Evolutionary conservation across 2,329 filamentous ascomycete species (phyloP), one percentile per base, ranked within the genome.

Genomic region (Lasiodiplodia sp.): DNA sequence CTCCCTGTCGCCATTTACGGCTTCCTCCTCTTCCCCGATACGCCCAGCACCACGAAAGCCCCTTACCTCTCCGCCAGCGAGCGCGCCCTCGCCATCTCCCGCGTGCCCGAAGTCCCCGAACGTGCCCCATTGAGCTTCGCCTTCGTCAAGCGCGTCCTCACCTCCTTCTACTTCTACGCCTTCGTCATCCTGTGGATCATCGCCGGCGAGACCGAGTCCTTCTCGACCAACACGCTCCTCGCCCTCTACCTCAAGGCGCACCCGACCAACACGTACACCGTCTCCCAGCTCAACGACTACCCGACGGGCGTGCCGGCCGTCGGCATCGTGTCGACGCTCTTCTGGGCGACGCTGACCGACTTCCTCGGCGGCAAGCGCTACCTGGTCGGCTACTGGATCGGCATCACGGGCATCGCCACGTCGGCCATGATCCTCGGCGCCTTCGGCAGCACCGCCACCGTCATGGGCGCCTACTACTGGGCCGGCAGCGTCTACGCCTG

Each of bases 331-430:
- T 82, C 81, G 0, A 92, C 90, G 0, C 78, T 92, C 0, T 89
- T 92, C 79, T 92, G 88, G 87, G 89, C 89, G 0, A 88, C 89
- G 0, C 75, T 92, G 25, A 92, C 90, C 0, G 90, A 92, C 74
- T 87, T 88, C 67, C 77, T 89, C 34, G 83, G 84, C 11, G 89
- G 89, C 0, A 88, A 87, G 72, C 83, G 90, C 0, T 91, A 89
- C 69, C 82, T 92, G 0, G 89, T 91, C 1, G 88, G 86, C 0
- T 90, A 90, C 74, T 92, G 87, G 77, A 91, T 92, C 69, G 88
- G 83, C 0, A 69, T 89, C n/a, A 91, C 88, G 0, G 89, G 89
- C 1, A 81, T 92, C 4, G 83, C 84, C 0, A 90, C 90, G 0
- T 86, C 87, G 0, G 83, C 85, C 4, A 85, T 92, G 82, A 86